Percentiles rank a stretch among this genome's conserved stretches.
These are phyloP conservation scores for Scheffersomyces quercinus DNA, from an alignment of 1,139 yeast species.

Conservation along the genomic window DNA sequence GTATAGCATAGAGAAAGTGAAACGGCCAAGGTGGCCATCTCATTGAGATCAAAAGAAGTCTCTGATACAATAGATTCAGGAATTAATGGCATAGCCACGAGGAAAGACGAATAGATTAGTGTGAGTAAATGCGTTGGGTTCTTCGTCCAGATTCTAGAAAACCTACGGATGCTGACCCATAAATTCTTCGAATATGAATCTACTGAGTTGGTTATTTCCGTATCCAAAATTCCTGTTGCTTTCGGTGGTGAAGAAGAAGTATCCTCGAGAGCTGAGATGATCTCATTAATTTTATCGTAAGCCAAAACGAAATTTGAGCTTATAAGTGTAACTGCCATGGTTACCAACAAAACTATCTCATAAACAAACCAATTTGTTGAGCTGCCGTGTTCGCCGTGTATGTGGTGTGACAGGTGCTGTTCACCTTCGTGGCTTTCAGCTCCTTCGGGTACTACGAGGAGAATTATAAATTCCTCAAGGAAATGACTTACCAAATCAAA, in stretches of 20 bases:
- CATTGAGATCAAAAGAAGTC: slow-evolving; percentile 43
- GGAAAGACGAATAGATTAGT: slow-evolving; percentile 48
- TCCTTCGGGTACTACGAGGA: slow-evolving; percentile 42
- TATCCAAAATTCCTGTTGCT: not conserved
- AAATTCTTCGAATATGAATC: not conserved
- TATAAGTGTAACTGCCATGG: slow-evolving; percentile 33
- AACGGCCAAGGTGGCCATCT: slow-evolving; percentile 50
- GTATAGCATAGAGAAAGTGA: slow-evolving; percentile 50
- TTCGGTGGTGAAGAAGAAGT: not conserved
- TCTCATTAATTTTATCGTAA: slow-evolving; percentile 34
- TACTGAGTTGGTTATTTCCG: not conserved
- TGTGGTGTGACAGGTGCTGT: slow-evolving; percentile 50
- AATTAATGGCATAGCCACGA: slow-evolving; percentile 34
- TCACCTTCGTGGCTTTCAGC: slow-evolving; percentile 27
- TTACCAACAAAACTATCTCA: slow-evolving; percentile 27
- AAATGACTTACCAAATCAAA: slow-evolving; percentile 84
- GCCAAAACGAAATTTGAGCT: slow-evolving; percentile 40
- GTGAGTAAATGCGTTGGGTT: slow-evolving; percentile 70
- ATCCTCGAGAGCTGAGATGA: slow-evolving; percentile 25
- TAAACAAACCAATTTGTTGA: slow-evolving; percentile 35
- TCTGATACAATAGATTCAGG: slow-evolving; percentile 30
- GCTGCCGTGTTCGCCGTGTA: slow-evolving; percentile 45
- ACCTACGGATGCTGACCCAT: slow-evolving; percentile 5
- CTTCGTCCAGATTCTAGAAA: slow-evolving; percentile 25
- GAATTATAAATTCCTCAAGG: slow-evolving; percentile 68